phyloP scores from a whole-genome alignment of 352 stramenopile species.

The Pythium phragmiticola region DNA sequence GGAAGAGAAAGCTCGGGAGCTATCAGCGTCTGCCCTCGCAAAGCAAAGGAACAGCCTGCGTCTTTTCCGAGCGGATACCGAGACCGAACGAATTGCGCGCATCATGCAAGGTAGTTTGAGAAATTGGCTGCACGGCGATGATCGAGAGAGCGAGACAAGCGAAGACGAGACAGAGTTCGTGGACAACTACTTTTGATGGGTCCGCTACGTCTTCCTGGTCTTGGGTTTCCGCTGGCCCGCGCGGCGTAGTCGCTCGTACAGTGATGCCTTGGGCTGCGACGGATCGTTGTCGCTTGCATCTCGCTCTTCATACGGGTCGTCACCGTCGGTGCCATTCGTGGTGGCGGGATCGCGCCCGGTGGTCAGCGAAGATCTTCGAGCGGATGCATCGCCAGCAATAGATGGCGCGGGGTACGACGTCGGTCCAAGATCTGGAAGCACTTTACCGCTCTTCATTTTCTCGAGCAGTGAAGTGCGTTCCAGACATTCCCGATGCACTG shows the following conservation, averaged over 20 bases:
- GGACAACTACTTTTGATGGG: constrained; percentile 27
- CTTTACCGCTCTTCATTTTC: constrained; percentile 64
- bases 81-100: constrained; percentile 75
- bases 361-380: constrained; percentile 6
- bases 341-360: constrained; percentile 2
- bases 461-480: constrained; percentile 78
- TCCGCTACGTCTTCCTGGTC: constrained; percentile 35
- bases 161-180: constrained; percentile 9
- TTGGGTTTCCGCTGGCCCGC: constrained; percentile 55
- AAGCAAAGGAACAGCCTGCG: not conserved
- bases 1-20: constrained; percentile 9
- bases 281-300: constrained; percentile 20
- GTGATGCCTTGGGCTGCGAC: constrained; percentile 50
- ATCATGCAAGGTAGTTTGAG: constrained; percentile 77
- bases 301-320: constrained; percentile 24
- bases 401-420: not conserved
- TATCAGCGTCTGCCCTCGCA: constrained; percentile 16
- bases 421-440: constrained; percentile 50
- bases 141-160: constrained; percentile 23
- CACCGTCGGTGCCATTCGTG: constrained; percentile 6
- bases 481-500: constrained; percentile 79
- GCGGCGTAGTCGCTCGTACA: constrained; percentile 77
- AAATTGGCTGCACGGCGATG: constrained; percentile 57
- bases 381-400: constrained; percentile 1
- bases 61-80: constrained; percentile 42